A percentile compares a stretch with the other conserved stretches of the same genome.
Evolutionary conservation across 768 basidiomycete genomes (phyloP).

Genomic region (Phylloporus scabripes): DNA sequence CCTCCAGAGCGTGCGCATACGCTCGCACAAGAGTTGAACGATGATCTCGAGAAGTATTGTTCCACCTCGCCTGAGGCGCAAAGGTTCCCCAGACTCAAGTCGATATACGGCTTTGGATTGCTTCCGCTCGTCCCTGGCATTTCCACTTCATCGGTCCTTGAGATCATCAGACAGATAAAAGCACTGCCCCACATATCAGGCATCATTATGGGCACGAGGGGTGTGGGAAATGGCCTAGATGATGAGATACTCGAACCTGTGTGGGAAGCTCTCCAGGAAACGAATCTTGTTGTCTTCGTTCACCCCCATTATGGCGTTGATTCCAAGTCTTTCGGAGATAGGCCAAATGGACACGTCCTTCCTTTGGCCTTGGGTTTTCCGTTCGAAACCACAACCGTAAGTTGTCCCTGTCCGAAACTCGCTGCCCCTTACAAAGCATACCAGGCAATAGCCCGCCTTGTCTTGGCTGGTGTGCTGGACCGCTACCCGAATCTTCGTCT

Average conservation of each 20-base stretch:
- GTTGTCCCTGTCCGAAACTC: conserved; percentile 22
- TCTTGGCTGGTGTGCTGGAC: conserved; percentile 77
- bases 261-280: conserved; percentile 70
- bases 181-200: conserved; percentile 61
- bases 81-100: conserved; percentile 40
- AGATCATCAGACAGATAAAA: conserved; percentile 62
- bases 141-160: conserved; percentile 49
- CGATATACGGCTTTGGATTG: conserved; percentile 80
- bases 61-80: conserved; percentile 47
- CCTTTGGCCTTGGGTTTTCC: conserved; percentile 86
- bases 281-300: conserved; percentile 71
- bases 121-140: conserved; percentile 75
- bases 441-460: conserved; percentile 69
- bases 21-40: conserved; percentile 68
- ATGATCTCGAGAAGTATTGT: conserved; percentile 76
- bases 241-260: conserved; percentile 73
- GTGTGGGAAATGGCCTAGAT: conserved; percentile 72
- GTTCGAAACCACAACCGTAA: conserved; percentile 81
- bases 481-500: conserved; percentile 70
- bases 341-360: conserved; percentile 81
- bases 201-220: conserved; percentile 81
- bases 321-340: conserved; percentile 65
- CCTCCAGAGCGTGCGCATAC: conserved; percentile 56
- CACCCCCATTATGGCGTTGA: conserved; percentile 87
- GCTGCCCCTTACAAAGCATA: conserved; percentile 5